Evolutionary conservation across 495 filamentous ascomycete genomes (phyloP).

Genomic region (Penicillium roqueforti): DNA sequence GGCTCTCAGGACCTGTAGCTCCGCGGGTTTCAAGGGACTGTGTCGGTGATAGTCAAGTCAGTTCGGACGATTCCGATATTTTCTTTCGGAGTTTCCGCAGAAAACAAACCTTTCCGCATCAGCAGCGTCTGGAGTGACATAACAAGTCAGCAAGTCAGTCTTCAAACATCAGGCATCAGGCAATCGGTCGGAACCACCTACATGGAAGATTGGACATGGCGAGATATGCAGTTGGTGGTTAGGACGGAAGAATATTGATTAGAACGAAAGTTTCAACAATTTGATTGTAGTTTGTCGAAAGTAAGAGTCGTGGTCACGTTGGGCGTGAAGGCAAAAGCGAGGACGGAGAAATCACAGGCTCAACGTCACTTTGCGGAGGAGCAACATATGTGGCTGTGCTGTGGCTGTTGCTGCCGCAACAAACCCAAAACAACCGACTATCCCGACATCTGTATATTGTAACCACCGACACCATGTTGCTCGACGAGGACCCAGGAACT

Average conservation of each 20-base stretch:
- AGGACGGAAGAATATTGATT: background rate
- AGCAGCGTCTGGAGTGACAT: slow-evolving; percentile 68
- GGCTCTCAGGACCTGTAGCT: slow-evolving; percentile 83
- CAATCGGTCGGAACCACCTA: slow-evolving; percentile 45
- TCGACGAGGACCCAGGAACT: slow-evolving; percentile 90
- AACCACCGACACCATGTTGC: slow-evolving; percentile 65
- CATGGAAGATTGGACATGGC: slow-evolving; percentile 69
- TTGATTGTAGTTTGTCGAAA: background rate
- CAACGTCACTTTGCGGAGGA: slow-evolving; percentile 34
- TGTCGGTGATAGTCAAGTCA: slow-evolving; percentile 4
- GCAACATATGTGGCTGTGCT: slow-evolving; percentile 46
- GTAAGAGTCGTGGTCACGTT: background rate
- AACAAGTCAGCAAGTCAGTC: slow-evolving; percentile 11
- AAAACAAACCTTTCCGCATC: slow-evolving; percentile 89
- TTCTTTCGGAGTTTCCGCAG: slow-evolving; percentile 6
- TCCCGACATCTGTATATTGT: background rate
- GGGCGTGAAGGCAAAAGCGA: background rate
- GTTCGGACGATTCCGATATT: slow-evolving; percentile 5
- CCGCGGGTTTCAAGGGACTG: slow-evolving; percentile 81
- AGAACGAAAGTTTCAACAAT: background rate
- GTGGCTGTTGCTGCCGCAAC: slow-evolving; percentile 52
- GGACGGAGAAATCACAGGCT: slow-evolving; percentile 11
- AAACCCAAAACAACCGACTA: slow-evolving; percentile 21
- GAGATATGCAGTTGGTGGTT: background rate
- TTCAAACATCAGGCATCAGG: slow-evolving; percentile 14